Conservation (phyloP, 768 basidiomycete species). For the Lactarius psammicola region DNA sequence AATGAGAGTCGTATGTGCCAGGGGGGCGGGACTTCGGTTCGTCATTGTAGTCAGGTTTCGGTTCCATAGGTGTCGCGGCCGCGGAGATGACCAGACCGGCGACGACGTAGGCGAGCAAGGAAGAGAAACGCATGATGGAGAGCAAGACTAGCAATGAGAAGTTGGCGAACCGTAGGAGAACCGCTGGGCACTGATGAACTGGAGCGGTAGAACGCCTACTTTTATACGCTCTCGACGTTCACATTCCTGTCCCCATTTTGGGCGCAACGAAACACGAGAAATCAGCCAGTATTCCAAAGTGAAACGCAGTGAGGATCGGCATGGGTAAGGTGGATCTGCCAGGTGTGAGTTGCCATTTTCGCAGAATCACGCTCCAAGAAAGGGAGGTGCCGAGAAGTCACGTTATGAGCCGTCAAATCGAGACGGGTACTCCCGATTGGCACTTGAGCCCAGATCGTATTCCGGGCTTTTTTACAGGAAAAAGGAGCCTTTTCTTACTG, state of each 20-base stretch:
- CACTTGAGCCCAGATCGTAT: too few relatives aligned
- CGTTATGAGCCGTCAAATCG: too few relatives aligned
- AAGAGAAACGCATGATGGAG: conserved; percentile 25
- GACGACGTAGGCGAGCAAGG: conserved; percentile 20
- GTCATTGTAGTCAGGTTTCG: conserved; percentile 2
- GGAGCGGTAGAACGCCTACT: background rate
- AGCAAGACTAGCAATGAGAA: conserved; percentile 17
- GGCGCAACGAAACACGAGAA: background rate
- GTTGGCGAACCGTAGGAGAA: conserved; percentile 8
- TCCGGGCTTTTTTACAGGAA: too few relatives aligned
- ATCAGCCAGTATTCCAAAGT: background rate
- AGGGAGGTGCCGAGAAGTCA: too few relatives aligned
- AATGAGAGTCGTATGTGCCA: conserved; percentile 6
- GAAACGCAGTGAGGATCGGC: background rate
- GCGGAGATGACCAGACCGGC: conserved; percentile 22
- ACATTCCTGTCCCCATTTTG: conserved; percentile 6
- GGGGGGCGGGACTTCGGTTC: conserved; percentile 4
- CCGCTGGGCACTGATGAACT: conserved; percentile 16
- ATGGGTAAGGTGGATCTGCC: too few relatives aligned
- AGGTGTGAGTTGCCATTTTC: too few relatives aligned
- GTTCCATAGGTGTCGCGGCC: conserved; percentile 19
- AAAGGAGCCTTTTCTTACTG: too few relatives aligned
- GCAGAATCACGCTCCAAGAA: too few relatives aligned
- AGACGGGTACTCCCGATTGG: too few relatives aligned
- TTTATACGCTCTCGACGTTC: conserved; percentile 13